These are phyloP conservation scores for Tanacetum coccineum DNA, from an alignment of 129 eudicot genomes.

Conservation along the genomic window DNA sequence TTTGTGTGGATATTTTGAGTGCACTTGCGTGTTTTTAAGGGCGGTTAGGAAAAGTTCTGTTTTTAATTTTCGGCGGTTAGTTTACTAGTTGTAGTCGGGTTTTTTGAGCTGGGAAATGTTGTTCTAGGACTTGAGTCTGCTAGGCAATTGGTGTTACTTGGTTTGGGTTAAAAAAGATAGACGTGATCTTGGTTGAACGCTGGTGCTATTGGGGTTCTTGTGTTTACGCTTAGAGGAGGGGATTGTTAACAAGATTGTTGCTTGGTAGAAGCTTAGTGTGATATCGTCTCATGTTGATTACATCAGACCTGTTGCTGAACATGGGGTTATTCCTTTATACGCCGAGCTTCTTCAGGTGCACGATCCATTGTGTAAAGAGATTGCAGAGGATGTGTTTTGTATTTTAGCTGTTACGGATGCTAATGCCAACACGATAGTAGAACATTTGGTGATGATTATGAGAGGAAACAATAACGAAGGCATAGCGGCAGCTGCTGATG, in stretches of 20 bases:
- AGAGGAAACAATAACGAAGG: constrained; percentile 43
- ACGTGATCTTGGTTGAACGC: constrained; percentile 39
- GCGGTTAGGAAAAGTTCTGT: constrained; percentile 49
- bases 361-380: constrained; percentile 49
- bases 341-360: constrained; percentile 44
- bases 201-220: constrained; percentile 49
- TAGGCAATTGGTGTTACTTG: constrained; percentile 59
- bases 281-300: constrained; percentile 58
- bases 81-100: constrained; percentile 50
- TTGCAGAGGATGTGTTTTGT: constrained; percentile 72
- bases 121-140: constrained; percentile 65
- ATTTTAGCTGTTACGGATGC: constrained; percentile 44
- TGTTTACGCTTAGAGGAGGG: constrained; percentile 40
- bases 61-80: constrained; percentile 34
- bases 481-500: constrained; percentile 61
- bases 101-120: constrained; percentile 43
- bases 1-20: constrained; percentile 55
- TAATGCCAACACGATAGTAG: constrained; percentile 37
- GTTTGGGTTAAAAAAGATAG: constrained; percentile 45
- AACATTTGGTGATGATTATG: constrained; percentile 52
- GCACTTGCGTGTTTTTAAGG: constrained; percentile 49
- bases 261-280: constrained; percentile 64
- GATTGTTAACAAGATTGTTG: constrained; percentile 41
- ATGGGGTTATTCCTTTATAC: constrained; percentile 60
- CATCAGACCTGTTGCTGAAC: constrained; percentile 51